Evolutionary conservation across 208 protist genomes (phyloP), one percentile per base, ranked within the genome.

Genomic region (Trypanosoma congolense): DNA sequence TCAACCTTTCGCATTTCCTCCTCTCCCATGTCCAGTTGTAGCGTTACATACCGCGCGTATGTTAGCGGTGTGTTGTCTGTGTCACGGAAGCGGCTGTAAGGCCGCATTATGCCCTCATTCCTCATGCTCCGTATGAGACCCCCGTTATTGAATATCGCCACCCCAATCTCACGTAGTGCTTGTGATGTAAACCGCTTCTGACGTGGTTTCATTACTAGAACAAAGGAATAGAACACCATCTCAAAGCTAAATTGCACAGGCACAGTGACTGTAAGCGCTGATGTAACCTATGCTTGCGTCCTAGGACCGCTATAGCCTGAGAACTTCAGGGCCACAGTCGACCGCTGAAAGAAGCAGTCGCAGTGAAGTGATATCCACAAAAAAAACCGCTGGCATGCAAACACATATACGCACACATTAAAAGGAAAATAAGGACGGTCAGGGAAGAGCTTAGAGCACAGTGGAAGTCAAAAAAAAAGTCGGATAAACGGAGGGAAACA

Each of bases 181-280:
- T 92, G 84, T 4, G 76, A 63, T 8, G 87, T 95, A 56, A 73
- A 54, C 57, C 75, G 72, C 3, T 84, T 81, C 33, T 72, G 73
- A 0, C 81, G 74, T 40, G 83, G 82, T 66, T 89, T 90, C 83
- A 95, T 87, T 22, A 90, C 83, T 4, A 95, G 54, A 8, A 90
- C 76, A 51, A 89, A 84, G 35, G 80, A 61, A 54, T 92, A 95
- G 58, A 95, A 95, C 18, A 95, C 87, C 87, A 95, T 93, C 12
- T 19, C 19, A 41, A 4, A 4, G 48, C 10, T 8, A 40, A 8
- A 14, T 8, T 40, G 35, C 35, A 8, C 35, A 14, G 35, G 8
- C 10, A 8, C 10, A n/a, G 14, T 40, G 8, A 40, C 35, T 59
- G 31, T 62, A 40, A 14, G 6, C 14, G 14, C n/a, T 18, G 33